Base-by-base conservation (phyloP, 1,284 basidiomycete genomes). In the Lentinus polychrous region DNA sequence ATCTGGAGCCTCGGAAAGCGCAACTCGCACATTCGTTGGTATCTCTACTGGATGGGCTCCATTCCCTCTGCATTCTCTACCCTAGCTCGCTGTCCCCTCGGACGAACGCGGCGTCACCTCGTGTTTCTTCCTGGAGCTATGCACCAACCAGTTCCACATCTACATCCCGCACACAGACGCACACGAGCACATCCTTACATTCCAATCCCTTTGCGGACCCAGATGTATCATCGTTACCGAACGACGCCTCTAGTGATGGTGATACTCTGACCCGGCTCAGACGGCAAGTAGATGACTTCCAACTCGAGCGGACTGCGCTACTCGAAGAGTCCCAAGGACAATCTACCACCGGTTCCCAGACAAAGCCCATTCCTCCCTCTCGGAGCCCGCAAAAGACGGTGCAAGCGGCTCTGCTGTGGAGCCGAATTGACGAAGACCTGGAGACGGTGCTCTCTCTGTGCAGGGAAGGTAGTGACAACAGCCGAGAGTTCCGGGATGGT, bases 331-430 rank as follows among this genome's bases (percentile, higher is more conserved):
- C 23, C 46, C 31, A 36, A 53, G n/a, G 42, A 27, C 2, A 37
- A 31, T 14, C 40, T 24, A 15, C 65, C 67, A n/a, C n/a, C n/a
- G n/a, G n/a, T n/a, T n/a, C n/a, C n/a, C n/a, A n/a, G n/a, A n/a
- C n/a, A n/a, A n/a, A n/a, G n/a, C 27, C 27, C 27, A 27, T 2
- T 68, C 69, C 43, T 59, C 78, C 5, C 78, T 83, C 27, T n/a
- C n/a, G n/a, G n/a, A n/a, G n/a, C n/a, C n/a, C n/a, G 1, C 69
- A 76, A 1, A 64, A 76, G n/a, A 74, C 67, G 1, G 78, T 83
- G 3, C 81, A 88, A 59, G 67, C 74, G 1, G 75, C 83, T 1
- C 68, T 91, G 14, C 68, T 91, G 1, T 92, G 89, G 89, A 70
- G 75, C 3, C 70, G 75, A 32, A 80, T 91, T 27, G 86, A 90